phyloP scores from a whole-genome alignment of 257 asterid genomes.

The Fraxinus pennsylvanica region DNA sequence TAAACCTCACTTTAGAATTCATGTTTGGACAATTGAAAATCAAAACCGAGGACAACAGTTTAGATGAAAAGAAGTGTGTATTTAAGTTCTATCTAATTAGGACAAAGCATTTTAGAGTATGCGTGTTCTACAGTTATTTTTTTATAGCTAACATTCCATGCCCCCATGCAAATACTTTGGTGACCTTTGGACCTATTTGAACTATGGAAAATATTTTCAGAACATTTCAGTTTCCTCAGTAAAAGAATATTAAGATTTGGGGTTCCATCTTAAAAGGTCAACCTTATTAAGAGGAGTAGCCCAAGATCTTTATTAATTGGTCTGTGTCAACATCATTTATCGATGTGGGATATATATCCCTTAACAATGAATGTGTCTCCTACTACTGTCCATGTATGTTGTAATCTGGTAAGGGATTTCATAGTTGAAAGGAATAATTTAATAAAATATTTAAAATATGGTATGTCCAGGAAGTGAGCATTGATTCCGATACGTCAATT shows the following conservation, averaged over 20 bases:
- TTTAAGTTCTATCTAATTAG: not conserved
- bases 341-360: no score
- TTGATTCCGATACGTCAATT: not conserved
- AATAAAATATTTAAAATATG: not conserved
- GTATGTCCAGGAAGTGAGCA: not conserved
- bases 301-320: no score
- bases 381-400: not conserved
- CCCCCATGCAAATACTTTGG: not conserved
- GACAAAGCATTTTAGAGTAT: not conserved
- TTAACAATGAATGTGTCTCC: not conserved
- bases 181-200: not conserved
- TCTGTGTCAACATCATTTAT: no score
- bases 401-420: not conserved
- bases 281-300: no score
- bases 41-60: not conserved
- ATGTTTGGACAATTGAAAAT: not conserved
- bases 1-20: not conserved
- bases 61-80: not conserved
- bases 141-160: not conserved
- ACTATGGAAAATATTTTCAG: not conserved
- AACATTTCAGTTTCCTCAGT: not conserved
- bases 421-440: not conserved
- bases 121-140: not conserved
- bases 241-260: not conserved
- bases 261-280: no score